phyloP scores from a whole-genome alignment of 768 basidiomycete genomes.

The Mycena crocata region DNA sequence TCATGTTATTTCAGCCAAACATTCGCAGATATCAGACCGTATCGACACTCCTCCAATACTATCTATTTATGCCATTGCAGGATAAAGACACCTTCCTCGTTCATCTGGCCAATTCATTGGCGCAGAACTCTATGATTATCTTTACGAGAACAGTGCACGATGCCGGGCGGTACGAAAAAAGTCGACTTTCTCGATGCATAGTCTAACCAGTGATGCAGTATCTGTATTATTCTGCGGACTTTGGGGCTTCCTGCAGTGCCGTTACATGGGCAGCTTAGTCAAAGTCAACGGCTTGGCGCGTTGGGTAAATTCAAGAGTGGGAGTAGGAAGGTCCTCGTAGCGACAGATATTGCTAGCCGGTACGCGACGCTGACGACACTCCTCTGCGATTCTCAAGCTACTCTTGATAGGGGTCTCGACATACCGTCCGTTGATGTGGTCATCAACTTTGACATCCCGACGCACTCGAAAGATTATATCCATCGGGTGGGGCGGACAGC shows the following conservation, averaged over 20 bases:
- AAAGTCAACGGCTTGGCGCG: slow-evolving; percentile 93
- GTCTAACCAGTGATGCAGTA: slow-evolving; percentile 51
- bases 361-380: too few relatives aligned
- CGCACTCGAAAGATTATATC: slow-evolving; percentile 99
- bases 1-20: not conserved
- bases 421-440: slow-evolving; percentile 96
- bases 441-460: slow-evolving; percentile 98
- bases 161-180: slow-evolving; percentile 76
- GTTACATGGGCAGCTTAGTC: slow-evolving; percentile 93
- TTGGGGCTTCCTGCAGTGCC: slow-evolving; percentile 96
- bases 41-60: slow-evolving; percentile 94
- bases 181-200: not conserved
- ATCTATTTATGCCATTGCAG: slow-evolving; percentile 90
- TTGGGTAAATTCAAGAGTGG: slow-evolving; percentile 96
- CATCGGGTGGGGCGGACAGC: slow-evolving; percentile 98
- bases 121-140: slow-evolving; percentile 94
- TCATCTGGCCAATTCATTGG: slow-evolving; percentile 88
- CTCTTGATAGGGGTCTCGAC: slow-evolving; percentile 96
- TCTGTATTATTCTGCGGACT: slow-evolving; percentile 89
- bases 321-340: slow-evolving; percentile 90
- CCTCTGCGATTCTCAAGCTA: too few relatives aligned
- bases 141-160: slow-evolving; percentile 97
- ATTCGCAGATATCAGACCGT: slow-evolving; percentile 91
- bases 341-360: slow-evolving; percentile 97
- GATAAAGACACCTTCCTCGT: slow-evolving; percentile 94